These are phyloP conservation scores for Paralagenidium karlingii DNA, from an alignment of 352 stramenopile genomes.

Conservation along the genomic window DNA sequence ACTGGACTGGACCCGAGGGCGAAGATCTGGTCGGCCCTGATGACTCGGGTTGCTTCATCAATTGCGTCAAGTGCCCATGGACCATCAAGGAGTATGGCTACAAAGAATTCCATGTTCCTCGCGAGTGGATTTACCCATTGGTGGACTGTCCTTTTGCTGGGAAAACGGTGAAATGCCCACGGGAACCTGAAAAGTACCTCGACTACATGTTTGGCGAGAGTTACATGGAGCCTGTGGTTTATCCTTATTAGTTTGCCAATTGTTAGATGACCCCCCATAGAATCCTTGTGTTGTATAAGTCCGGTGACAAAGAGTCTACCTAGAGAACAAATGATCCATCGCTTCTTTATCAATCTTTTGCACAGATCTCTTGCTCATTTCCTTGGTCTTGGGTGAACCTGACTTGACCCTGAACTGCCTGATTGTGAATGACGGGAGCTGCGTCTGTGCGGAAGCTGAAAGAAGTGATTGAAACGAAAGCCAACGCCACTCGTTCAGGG, in stretches of 20 bases:
- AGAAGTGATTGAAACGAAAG: too few relatives aligned
- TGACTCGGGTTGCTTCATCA: constrained; percentile 10
- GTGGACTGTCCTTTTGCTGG: constrained; percentile 10
- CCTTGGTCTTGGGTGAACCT: too few relatives aligned
- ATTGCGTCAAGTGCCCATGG: constrained; percentile 10
- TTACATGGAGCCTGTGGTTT: constrained; percentile 9
- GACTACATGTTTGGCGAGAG: constrained; percentile 12
- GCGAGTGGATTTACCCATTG: constrained; percentile 16
- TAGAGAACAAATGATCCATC: too few relatives aligned
- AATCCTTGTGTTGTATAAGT: too few relatives aligned
- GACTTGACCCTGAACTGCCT: too few relatives aligned
- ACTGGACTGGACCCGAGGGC: constrained; percentile 2
- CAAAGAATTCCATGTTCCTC: constrained; percentile 9
- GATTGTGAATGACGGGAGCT: too few relatives aligned
- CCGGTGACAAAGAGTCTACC: too few relatives aligned
- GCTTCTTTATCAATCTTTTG: too few relatives aligned
- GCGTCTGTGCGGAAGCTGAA: too few relatives aligned
- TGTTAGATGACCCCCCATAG: too few relatives aligned
- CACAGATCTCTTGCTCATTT: too few relatives aligned
- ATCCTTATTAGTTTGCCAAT: constrained; percentile 5
- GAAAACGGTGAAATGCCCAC: constrained; percentile 9
- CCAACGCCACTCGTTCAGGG: too few relatives aligned
- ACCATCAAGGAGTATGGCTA: not conserved
- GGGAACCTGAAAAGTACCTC: constrained; percentile 10
- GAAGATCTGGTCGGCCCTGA: constrained; percentile 5